Evolutionary conservation across 2,329 filamentous ascomycete species (phyloP).

Genomic region (Amesomyces nigricolor): DNA sequence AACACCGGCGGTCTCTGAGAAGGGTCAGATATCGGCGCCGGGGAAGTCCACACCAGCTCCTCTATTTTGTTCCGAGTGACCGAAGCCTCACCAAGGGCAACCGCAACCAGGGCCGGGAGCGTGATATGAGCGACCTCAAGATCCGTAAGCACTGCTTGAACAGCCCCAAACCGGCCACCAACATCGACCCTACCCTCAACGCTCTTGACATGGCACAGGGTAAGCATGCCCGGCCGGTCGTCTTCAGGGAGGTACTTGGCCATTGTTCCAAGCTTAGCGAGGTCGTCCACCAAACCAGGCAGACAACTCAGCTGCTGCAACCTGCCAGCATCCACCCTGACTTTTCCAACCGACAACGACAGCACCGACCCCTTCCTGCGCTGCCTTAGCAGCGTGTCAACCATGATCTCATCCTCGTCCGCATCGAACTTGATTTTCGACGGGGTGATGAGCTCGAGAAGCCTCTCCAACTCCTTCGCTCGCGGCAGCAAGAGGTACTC

Average conservation of each 20-base stretch:
- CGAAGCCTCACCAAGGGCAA: constrained; percentile 61
- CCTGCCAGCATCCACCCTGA: constrained; percentile 58
- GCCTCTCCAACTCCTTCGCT: constrained; percentile 71
- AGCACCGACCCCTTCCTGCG: constrained; percentile 80
- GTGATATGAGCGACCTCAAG: constrained; percentile 76
- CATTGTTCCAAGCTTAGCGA: constrained; percentile 77
- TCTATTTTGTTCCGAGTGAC: constrained; percentile 62
- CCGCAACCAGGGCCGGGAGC: constrained; percentile 73
- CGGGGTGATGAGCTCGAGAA: constrained; percentile 82
- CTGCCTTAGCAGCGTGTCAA: constrained; percentile 84
- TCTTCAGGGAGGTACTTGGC: constrained; percentile 95
- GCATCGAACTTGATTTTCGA: constrained; percentile 85
- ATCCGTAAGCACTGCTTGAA: constrained; percentile 53
- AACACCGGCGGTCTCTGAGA: constrained; percentile 49
- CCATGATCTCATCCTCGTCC: constrained; percentile 85
- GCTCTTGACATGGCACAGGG: constrained; percentile 61
- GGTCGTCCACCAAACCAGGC: constrained; percentile 67
- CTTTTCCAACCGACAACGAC: constrained; percentile 58
- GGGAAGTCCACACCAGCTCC: constrained; percentile 58
- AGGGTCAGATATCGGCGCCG: constrained; percentile 27
- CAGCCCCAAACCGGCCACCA: constrained; percentile 61
- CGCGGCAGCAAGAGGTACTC: constrained; percentile 70
- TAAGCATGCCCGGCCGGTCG: constrained; percentile 82
- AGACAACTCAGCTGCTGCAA: constrained; percentile 62
- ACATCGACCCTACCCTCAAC: constrained; percentile 58